Base-by-base conservation (phyloP, 441 rosid genomes). In the Populus hybrid region DNA sequence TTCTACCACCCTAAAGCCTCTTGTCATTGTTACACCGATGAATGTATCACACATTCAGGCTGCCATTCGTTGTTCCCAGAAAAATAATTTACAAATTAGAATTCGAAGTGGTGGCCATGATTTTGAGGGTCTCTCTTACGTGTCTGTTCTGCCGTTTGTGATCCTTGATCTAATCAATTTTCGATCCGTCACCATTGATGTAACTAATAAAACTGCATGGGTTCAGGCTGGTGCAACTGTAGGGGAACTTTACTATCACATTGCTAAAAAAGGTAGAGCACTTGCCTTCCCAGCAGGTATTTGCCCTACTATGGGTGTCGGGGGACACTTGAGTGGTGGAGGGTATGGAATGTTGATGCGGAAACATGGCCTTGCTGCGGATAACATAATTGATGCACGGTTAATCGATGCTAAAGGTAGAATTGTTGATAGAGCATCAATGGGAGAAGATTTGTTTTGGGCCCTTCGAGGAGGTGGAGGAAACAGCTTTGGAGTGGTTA, bases 91-190 rank as follows among this genome's bases (percentile, higher is more conserved):
- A 8, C 91, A 78, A 38, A 30, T 87, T 72, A 83, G 94, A 76
- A 84, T 83, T 7, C 81, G 90, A 64, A 90, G 94, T 26, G 94
- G 91, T 16, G 92, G 93, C 46, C 92, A 90, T 77, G 93, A 90
- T 84, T 89, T 85, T 16, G 95, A 91, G 50, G 95, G 92, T 36
- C 84, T 88, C 2, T 90, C 93, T 0, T 89, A 86, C 73, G 69
- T 80, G 35, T 85, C 88, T 30, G 30, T 64, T 61, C 79, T 67
- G 68, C 85, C 89, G 1, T 90, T 89, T 40, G 78, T 88, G 3
- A 77, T 91, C 70, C 26, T 86, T 11, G 88, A 88, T 65, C 78
- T 88, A 10, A 46, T 68, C 67, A 78, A 71, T 35, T 23, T 85
- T 57, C 59, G 77, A 42, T 65, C 72, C 0, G 70, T 88, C 12